These are phyloP conservation scores for Rhizopus sp. DNA, from an alignment of 371 early-diverging fungal genomes.

Conservation along the genomic window DNA sequence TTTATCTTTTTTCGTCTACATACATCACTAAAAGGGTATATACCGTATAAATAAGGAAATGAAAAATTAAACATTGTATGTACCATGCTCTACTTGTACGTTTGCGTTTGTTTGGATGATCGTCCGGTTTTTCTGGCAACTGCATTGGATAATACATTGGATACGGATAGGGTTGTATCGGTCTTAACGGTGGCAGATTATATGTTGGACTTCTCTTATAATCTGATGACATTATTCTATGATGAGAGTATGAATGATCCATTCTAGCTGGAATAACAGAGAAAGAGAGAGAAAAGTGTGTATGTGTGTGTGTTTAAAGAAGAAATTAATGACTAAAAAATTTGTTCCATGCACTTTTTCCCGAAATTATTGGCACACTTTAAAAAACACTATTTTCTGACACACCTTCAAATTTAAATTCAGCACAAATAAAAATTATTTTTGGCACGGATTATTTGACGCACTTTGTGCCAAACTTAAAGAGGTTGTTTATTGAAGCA, in stretches of 20 bases:
- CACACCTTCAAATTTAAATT: no score
- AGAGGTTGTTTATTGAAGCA: no score
- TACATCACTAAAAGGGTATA: slow-evolving; percentile 20
- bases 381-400: no score
- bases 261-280: no score
- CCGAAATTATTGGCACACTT: no score
- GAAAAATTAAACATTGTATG: neutral
- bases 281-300: slow-evolving; percentile 19
- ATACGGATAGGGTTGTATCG: neutral
- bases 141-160: neutral
- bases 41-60: neutral
- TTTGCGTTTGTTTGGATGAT: slow-evolving; percentile 27
- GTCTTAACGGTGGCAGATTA: neutral
- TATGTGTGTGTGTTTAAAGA: slow-evolving; percentile 20
- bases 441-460: no score
- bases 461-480: no score
- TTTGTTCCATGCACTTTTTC: slow-evolving; percentile 8
- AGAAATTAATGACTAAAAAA: no score
- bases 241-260: neutral
- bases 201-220: no score
- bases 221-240: neutral
- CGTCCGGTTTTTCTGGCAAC: neutral
- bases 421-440: no score
- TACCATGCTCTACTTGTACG: slow-evolving; percentile 53
- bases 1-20: slow-evolving; percentile 40